Evolutionary conservation across 2,329 filamentous ascomycete genomes (phyloP).

Genomic region (Xylariaceae sp.): DNA sequence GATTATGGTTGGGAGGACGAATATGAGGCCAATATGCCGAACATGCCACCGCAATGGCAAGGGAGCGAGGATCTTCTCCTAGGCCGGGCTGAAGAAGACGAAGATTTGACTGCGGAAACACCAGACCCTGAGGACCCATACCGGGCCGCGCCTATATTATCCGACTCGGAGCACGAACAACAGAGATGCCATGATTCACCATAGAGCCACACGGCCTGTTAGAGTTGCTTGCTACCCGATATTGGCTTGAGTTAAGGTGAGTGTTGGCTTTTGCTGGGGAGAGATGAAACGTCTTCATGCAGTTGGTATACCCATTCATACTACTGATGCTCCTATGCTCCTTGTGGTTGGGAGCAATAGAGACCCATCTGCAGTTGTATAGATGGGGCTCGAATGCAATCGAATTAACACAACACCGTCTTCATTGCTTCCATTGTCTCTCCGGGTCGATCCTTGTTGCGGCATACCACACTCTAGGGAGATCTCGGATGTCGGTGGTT

Average conservation of each 20-base stretch:
- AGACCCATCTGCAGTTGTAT: slow-evolving; percentile 7
- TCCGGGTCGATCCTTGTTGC: slow-evolving; percentile 1
- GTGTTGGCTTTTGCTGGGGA: not conserved
- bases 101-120: slow-evolving; percentile 36
- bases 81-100: slow-evolving; percentile 42
- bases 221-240: slow-evolving; percentile 11
- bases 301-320: not conserved
- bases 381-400: slow-evolving; percentile 4
- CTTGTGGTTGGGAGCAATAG: slow-evolving; percentile 3
- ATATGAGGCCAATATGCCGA: slow-evolving; percentile 57
- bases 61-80: slow-evolving; percentile 61
- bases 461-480: not conserved
- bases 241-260: slow-evolving; percentile 8
- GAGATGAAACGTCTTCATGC: slow-evolving; percentile 4
- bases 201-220: slow-evolving; percentile 3
- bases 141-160: not conserved
- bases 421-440: slow-evolving; percentile 1
- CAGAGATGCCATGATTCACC: slow-evolving; percentile 1
- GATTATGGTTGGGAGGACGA: slow-evolving; percentile 70
- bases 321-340: too few relatives aligned
- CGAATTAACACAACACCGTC: not conserved
- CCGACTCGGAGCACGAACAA: slow-evolving; percentile 1
- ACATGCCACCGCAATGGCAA: slow-evolving; percentile 62
- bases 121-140: slow-evolving; percentile 17
- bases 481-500: slow-evolving; percentile 7